phyloP scores from a whole-genome alignment of 2,329 filamentous ascomycete genomes.

The Aspergillus sp. region DNA sequence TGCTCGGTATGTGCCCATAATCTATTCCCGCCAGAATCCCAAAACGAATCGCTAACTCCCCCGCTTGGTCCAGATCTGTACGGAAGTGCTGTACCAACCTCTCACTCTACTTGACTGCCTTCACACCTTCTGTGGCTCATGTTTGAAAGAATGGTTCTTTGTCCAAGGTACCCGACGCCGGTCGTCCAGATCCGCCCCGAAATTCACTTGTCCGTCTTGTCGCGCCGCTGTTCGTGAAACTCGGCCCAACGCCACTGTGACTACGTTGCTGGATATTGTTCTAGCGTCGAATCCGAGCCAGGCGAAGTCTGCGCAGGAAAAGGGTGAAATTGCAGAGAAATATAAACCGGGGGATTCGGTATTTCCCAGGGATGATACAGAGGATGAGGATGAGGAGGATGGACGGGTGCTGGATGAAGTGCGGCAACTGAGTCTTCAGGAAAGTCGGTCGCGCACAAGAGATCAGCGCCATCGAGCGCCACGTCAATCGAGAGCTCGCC shows the following conservation, averaged over 20 bases:
- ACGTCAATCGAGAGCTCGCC: slow-evolving; percentile 19
- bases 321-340: slow-evolving; percentile 63
- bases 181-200: slow-evolving; percentile 42
- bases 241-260: slow-evolving; percentile 82
- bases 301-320: slow-evolving; percentile 63
- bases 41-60: not conserved
- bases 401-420: slow-evolving; percentile 64
- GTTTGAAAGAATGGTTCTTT: slow-evolving; percentile 90
- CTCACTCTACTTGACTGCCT: slow-evolving; percentile 87
- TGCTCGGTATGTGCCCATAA: slow-evolving; percentile 67
- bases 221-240: slow-evolving; percentile 80
- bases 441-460: slow-evolving; percentile 20
- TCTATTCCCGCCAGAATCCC: not conserved
- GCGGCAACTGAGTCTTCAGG: slow-evolving; percentile 63
- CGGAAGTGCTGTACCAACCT: slow-evolving; percentile 85
- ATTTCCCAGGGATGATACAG: slow-evolving; percentile 51
- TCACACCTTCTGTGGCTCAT: slow-evolving; percentile 93
- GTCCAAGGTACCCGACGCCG: slow-evolving; percentile 60
- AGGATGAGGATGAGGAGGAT: slow-evolving; percentile 53
- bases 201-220: slow-evolving; percentile 88
- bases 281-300: slow-evolving; percentile 71
- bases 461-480: slow-evolving; percentile 19
- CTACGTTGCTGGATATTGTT: slow-evolving; percentile 83
- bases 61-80: slow-evolving; percentile 67
- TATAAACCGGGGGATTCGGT: slow-evolving; percentile 81